Evolutionary conservation across 2,329 filamentous ascomycete genomes (phyloP).

Genomic region (Lecanicillium sp.): DNA sequence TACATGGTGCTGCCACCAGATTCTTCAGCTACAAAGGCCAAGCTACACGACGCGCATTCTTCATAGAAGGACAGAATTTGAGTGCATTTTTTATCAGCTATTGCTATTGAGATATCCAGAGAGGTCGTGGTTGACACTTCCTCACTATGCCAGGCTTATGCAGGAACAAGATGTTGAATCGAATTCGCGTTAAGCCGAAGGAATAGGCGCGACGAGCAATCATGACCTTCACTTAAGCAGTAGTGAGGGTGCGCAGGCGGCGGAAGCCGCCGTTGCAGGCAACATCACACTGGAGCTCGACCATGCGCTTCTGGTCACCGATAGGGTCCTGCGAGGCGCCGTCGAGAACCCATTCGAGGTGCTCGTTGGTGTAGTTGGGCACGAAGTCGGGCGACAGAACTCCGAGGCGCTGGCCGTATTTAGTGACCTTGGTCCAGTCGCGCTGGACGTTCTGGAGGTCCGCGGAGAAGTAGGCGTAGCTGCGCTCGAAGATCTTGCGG

Average conservation of each 20-base stretch:
- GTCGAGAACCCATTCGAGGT: slow-evolving; percentile 59
- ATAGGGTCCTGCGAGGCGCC: slow-evolving; percentile 59
- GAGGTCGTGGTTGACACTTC: too few relatives aligned
- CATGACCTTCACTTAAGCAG: too few relatives aligned
- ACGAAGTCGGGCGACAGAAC: slow-evolving; percentile 57
- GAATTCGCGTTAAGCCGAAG: too few relatives aligned
- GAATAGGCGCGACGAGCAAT: too few relatives aligned
- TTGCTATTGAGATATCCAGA: too few relatives aligned
- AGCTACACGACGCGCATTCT: too few relatives aligned
- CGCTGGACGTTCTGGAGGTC: slow-evolving; percentile 69
- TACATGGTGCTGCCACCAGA: too few relatives aligned
- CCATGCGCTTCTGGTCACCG: slow-evolving; percentile 72
- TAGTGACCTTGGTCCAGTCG: slow-evolving; percentile 73
- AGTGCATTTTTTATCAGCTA: too few relatives aligned
- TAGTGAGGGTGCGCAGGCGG: slow-evolving; percentile 30
- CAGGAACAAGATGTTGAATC: too few relatives aligned
- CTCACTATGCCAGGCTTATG: too few relatives aligned
- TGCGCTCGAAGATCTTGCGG: slow-evolving; percentile 74
- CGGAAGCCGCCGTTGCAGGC: slow-evolving; percentile 60
- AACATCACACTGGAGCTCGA: slow-evolving; percentile 60
- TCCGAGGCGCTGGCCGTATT: slow-evolving; percentile 67
- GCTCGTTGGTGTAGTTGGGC: slow-evolving; percentile 71
- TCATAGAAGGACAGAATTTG: too few relatives aligned
- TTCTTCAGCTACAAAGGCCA: too few relatives aligned
- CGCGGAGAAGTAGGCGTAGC: slow-evolving; percentile 68